A percentile compares a stretch with the other conserved stretches of the same genome.
Evolutionary conservation across 768 basidiomycete genomes (phyloP).

Genomic region (Gelatoporia subvermispora): DNA sequence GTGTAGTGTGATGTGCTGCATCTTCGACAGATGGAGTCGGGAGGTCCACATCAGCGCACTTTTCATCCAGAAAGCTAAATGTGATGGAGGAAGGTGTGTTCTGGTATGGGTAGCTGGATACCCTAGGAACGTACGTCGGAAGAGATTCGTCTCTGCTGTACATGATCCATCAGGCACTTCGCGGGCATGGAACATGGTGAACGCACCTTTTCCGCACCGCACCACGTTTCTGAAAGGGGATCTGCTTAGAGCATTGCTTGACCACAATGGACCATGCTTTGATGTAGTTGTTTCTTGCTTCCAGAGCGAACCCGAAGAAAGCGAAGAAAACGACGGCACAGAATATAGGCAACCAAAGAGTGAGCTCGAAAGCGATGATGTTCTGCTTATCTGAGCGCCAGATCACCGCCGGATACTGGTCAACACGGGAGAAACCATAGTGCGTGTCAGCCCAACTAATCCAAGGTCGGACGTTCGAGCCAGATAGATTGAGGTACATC

Average conservation of each 20-base stretch:
- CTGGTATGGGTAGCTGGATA: too few relatives aligned
- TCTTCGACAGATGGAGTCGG: too few relatives aligned
- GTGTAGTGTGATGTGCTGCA: too few relatives aligned
- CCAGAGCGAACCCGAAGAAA: slow-evolving; percentile 49
- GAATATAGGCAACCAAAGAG: slow-evolving; percentile 35
- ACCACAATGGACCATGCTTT: background rate
- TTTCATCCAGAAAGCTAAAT: too few relatives aligned
- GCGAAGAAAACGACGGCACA: slow-evolving; percentile 38
- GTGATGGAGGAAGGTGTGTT: too few relatives aligned
- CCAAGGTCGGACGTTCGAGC: slow-evolving; percentile 38
- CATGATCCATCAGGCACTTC: too few relatives aligned
- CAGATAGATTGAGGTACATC: slow-evolving; percentile 26
- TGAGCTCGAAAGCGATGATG: slow-evolving; percentile 27
- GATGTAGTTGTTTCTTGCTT: slow-evolving; percentile 35
- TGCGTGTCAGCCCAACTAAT: slow-evolving; percentile 45
- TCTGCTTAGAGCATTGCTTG: background rate
- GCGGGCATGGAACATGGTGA: too few relatives aligned
- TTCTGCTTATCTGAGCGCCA: slow-evolving; percentile 28
- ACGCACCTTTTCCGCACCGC: too few relatives aligned
- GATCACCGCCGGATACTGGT: slow-evolving; percentile 32
- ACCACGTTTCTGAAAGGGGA: too few relatives aligned
- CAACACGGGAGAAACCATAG: slow-evolving; percentile 37
- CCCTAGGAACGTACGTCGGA: too few relatives aligned
- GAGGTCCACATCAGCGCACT: too few relatives aligned
- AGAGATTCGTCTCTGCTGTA: too few relatives aligned